A percentile compares a stretch with the other conserved stretches of the same genome.
Evolutionary conservation across 2,329 filamentous ascomycete species (phyloP).

Genomic region (Claviceps citrina): DNA sequence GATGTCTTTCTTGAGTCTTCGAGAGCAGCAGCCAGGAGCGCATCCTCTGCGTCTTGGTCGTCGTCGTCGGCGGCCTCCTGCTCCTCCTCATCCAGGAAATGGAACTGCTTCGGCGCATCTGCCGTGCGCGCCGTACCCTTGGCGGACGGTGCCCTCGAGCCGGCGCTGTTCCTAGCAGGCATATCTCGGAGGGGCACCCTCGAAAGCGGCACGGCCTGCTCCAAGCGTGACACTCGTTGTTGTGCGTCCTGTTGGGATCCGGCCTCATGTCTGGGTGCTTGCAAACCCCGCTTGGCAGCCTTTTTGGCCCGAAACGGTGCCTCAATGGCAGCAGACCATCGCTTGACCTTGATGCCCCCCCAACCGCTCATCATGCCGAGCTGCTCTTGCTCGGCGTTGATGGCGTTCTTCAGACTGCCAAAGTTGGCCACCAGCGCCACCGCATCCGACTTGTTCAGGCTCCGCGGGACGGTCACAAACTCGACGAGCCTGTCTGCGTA

Average conservation of each 20-base stretch:
- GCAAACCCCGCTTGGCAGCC: slow-evolving; percentile 35
- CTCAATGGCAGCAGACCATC: slow-evolving; percentile 66
- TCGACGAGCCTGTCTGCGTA: slow-evolving; percentile 82
- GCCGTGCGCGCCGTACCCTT: slow-evolving; percentile 1
- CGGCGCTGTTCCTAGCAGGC: slow-evolving; percentile 9
- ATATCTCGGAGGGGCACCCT: slow-evolving; percentile 27
- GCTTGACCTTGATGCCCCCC: slow-evolving; percentile 87
- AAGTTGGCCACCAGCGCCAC: slow-evolving; percentile 82
- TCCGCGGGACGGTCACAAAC: slow-evolving; percentile 79
- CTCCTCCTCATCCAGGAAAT: slow-evolving; percentile 21
- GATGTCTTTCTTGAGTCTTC: slow-evolving; percentile 30
- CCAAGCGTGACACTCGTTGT: slow-evolving; percentile 16
- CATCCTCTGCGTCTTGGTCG: slow-evolving; percentile 29
- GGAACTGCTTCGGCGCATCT: slow-evolving; percentile 18
- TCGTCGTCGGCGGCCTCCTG: slow-evolving; percentile 24
- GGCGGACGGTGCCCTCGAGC: slow-evolving; percentile 4
- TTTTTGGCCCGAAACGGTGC: slow-evolving; percentile 71
- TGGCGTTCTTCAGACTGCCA: slow-evolving; percentile 69
- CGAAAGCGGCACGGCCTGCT: slow-evolving; percentile 25
- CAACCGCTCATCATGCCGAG: slow-evolving; percentile 74
- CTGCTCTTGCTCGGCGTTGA: slow-evolving; percentile 80
- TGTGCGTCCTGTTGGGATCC: slow-evolving; percentile 4
- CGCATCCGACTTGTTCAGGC: slow-evolving; percentile 89
- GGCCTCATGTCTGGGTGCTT: slow-evolving; percentile 8
- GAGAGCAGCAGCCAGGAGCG: slow-evolving; percentile 29